phyloP scores from a whole-genome alignment of 2,329 filamentous ascomycete genomes.

The Coniella vitis region DNA sequence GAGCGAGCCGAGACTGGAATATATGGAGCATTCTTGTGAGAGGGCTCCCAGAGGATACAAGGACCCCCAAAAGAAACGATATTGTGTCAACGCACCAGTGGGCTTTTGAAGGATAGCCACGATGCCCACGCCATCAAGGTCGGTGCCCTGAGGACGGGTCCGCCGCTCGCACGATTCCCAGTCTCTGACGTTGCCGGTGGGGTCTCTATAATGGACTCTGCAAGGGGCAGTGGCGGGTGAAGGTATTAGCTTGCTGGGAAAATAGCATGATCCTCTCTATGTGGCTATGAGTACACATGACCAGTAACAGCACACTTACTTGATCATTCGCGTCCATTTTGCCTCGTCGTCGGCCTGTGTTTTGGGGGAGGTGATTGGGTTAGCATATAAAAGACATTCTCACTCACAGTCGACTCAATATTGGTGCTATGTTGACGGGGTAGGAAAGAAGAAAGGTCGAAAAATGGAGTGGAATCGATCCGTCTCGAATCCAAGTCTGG shows the following conservation, averaged over 20 bases:
- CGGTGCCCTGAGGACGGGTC: conserved; percentile 53
- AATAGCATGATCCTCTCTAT: neutral
- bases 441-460: too few relatives aligned
- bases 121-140: conserved; percentile 68
- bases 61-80: too few relatives aligned
- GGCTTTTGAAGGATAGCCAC: conserved; percentile 58
- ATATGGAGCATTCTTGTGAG: too few relatives aligned
- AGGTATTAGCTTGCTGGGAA: too few relatives aligned
- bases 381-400: too few relatives aligned
- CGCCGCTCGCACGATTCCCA: conserved; percentile 71
- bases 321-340: conserved; percentile 53
- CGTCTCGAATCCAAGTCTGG: too few relatives aligned
- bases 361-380: neutral
- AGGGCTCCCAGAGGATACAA: too few relatives aligned
- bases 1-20: too few relatives aligned
- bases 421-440: too few relatives aligned
- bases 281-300: neutral
- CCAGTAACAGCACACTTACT: too few relatives aligned
- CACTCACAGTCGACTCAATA: too few relatives aligned
- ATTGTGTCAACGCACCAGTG: conserved; percentile 33
- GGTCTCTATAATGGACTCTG: conserved; percentile 59
- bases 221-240: too few relatives aligned
- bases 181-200: conserved; percentile 48
- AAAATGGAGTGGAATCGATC: neutral
- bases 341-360: conserved; percentile 45